Percentiles rank a stretch among this genome's conserved stretches.
Evolutionary conservation across 1,284 basidiomycete species (phyloP).

Genomic region (Mrakiaceae sp.): DNA sequence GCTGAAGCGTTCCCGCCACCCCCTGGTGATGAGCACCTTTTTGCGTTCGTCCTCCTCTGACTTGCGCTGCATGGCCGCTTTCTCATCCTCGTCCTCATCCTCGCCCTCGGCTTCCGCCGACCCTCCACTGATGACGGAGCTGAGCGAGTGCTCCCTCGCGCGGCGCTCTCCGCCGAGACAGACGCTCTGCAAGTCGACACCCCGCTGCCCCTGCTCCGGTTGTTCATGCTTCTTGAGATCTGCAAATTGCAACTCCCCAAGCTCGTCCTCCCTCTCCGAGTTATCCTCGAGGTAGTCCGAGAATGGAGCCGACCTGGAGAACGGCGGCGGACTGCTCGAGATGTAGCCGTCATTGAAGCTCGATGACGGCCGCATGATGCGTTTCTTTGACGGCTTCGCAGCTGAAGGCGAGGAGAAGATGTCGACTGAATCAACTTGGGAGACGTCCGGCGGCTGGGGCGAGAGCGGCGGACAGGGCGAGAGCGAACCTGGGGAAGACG

Average conservation of each 20-base stretch:
- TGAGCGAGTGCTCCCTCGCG: neutral
- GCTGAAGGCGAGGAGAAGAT: neutral
- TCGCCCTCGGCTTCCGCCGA: neutral
- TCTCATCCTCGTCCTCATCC: neutral
- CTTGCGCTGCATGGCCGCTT: neutral
- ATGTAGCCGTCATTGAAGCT: conserved; percentile 7
- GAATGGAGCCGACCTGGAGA: neutral
- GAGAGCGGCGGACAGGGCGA: neutral
- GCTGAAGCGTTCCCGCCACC: conserved; percentile 15
- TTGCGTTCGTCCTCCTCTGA: neutral
- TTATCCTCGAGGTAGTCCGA: neutral
- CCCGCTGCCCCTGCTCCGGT: neutral
- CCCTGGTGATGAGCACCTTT: neutral
- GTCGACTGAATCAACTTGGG: neutral
- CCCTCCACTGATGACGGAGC: neutral
- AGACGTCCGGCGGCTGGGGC: neutral
- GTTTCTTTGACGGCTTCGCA: neutral
- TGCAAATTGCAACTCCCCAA: neutral
- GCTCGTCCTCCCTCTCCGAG: neutral
- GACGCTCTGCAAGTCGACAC: neutral
- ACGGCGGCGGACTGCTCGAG: conserved; percentile 11
- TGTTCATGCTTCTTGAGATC: neutral
- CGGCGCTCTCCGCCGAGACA: neutral
- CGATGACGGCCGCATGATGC: neutral
- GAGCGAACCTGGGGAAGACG: neutral